Evolutionary conservation across 306 rosid species (phyloP).

Genomic region (Cotoneaster glaucophyllus): DNA sequence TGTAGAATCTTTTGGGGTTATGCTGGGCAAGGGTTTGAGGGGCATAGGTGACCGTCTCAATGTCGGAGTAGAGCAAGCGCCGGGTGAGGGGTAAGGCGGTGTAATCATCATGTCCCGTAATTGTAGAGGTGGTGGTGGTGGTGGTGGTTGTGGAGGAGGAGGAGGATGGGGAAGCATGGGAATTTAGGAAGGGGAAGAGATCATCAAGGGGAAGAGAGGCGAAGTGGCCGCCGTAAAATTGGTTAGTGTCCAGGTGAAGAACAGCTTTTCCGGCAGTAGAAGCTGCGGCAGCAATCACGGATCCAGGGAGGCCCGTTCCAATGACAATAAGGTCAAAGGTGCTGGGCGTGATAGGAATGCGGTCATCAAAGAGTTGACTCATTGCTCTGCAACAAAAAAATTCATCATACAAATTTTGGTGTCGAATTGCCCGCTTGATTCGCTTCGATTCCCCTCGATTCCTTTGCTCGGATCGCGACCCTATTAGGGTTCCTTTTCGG

Average conservation of each 20-base stretch:
- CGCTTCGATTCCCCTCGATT: no score
- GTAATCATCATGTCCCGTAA: constrained; percentile 18
- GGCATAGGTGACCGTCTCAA: constrained; percentile 23
- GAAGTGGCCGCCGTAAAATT: constrained; percentile 65
- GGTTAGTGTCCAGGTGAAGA: constrained; percentile 76
- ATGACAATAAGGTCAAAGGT: constrained; percentile 60
- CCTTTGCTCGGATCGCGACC: no score
- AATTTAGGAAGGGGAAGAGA: constrained; percentile 53
- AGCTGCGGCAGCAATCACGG: constrained; percentile 66
- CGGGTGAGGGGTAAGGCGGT: constrained; percentile 27
- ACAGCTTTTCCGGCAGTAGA: constrained; percentile 54
- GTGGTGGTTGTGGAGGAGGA: neutral
- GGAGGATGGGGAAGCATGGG: constrained; percentile 20
- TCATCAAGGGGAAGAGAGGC: constrained; percentile 56
- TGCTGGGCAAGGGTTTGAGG: constrained; percentile 24
- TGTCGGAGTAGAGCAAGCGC: constrained; percentile 31
- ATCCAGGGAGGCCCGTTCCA: constrained; percentile 63
- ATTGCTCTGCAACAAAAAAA: no score
- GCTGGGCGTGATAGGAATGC: no score
- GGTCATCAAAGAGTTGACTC: no score
- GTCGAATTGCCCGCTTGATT: no score
- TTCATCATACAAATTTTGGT: no score
- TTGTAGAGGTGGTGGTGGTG: neutral
- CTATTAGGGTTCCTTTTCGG: no score
- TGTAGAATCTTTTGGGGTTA: constrained; percentile 40